Base-by-base conservation (phyloP, 2,329 filamentous ascomycete species). In the Dothideomycetidae sp. region DNA sequence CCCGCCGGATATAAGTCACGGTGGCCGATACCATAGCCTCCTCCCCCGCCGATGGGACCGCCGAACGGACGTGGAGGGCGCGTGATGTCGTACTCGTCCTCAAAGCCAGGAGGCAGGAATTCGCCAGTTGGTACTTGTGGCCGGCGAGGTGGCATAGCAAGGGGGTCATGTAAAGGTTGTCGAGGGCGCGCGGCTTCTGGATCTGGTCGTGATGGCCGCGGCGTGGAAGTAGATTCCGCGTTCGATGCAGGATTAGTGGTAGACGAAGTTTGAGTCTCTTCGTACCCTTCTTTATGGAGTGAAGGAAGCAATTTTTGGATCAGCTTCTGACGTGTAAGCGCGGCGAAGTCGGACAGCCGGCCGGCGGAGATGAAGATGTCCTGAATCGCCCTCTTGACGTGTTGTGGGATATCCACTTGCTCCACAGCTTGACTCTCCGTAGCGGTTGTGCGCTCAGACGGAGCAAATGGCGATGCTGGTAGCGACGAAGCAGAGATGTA, bases 41-140 rank as follows among this genome's bases (percentile, higher is more conserved):
- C 46, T 9, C 48, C 50, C 14, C 47, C 48, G 35, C 39, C 46
- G 11, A 44, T 41, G 29, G 48, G 38, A 3, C 64, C 68, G 16
- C 64, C 68, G 5, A 64, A 60, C 16, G 46, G 44, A 7, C 75
- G 70, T 2, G 71, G 68, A 0, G 76, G 81, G 1, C 75, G 67
- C 43, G 81, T 75, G 42, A 94, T 69, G 44, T 94, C 83, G 50
- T 84, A 78, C 52, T 94, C 85, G 54, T 98, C 88, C 47, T 96
- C 90, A 47, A 96, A 96, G 13, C 74, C 83, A 0, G 90, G 90
- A 0, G 88, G 86, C 1, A 79, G 74, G 47, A 93, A 85, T 46
- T 86, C 81, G 7, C 68, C 75, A 0, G 70, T 61, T 0, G 86
- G 85, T 4, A 38, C 30, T 11, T 75, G 53, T 1, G 81, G 81